Evolutionary conservation across 108 stramenopile genomes (phyloP).

Genomic region (Nitzschia palea): DNA sequence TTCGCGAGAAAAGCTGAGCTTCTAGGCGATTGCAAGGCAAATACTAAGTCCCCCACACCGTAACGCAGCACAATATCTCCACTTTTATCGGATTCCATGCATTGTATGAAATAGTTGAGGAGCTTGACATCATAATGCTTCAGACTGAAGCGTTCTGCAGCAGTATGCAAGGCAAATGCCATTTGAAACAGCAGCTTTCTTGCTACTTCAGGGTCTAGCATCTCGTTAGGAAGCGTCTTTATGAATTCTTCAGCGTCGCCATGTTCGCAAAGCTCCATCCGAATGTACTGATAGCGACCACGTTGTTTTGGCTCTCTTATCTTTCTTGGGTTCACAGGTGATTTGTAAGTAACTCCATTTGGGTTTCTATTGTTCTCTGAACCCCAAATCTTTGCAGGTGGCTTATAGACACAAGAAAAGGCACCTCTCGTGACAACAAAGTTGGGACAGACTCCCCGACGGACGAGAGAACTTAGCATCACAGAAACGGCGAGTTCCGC

Average conservation of each 20-base stretch:
- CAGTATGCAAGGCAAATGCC: conserved; percentile 89
- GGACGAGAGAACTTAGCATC: conserved; percentile 80
- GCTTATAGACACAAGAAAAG: conserved; percentile 67
- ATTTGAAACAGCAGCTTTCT: conserved; percentile 89
- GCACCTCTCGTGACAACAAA: conserved; percentile 87
- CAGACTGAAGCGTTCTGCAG: conserved; percentile 74
- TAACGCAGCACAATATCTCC: conserved; percentile 68
- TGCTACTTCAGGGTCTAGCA: conserved; percentile 44
- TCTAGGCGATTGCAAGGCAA: conserved; percentile 58
- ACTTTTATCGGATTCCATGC: conserved; percentile 19
- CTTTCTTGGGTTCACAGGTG: conserved; percentile 15
- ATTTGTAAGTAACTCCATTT: conserved; percentile 43
- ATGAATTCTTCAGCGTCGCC: conserved; percentile 94
- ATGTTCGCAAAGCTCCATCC: conserved; percentile 95
- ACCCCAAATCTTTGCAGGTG: conserved; percentile 73
- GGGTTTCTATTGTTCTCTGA: conserved; percentile 47
- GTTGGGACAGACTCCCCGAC: conserved; percentile 88
- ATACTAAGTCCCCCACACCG: conserved; percentile 77
- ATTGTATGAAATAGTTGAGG: conserved; percentile 92
- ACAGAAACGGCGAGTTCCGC: conserved; percentile 88
- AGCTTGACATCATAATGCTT: conserved; percentile 99
- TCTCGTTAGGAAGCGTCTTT: conserved; percentile 56
- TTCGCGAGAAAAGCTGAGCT: conserved; percentile 77
- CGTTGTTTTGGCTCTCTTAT: conserved; percentile 29
- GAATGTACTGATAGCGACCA: conserved; percentile 86